phyloP scores from a whole-genome alignment of 306 rosid species.

The Trifolium dubium region DNA sequence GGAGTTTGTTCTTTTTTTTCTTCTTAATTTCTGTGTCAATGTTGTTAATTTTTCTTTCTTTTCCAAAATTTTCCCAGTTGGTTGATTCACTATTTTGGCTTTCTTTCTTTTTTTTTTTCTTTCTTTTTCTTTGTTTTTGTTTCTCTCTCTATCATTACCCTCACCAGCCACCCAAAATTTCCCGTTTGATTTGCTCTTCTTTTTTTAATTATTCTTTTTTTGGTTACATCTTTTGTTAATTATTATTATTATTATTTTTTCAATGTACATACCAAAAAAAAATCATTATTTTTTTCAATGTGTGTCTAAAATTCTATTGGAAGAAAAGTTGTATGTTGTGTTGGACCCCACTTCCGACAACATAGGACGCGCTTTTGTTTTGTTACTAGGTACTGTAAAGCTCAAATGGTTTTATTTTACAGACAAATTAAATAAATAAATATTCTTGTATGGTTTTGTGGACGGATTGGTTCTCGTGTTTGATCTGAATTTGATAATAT shows the following conservation, averaged over 20 bases:
- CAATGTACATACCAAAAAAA: no score
- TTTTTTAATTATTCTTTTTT: background rate
- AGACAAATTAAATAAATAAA: no score
- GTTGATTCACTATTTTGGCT: conserved; percentile 18
- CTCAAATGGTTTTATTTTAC: background rate
- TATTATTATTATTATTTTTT: background rate
- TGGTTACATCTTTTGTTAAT: background rate
- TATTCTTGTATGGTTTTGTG: no score
- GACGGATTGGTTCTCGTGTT: no score
- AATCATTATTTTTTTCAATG: background rate
- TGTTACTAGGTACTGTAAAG: conserved; percentile 21
- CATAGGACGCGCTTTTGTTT: conserved; percentile 39
- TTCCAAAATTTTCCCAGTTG: conserved; percentile 20
- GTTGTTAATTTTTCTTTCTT: conserved; percentile 31
- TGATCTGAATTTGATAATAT: no score
- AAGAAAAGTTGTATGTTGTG: background rate
- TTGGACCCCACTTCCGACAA: conserved; percentile 28
- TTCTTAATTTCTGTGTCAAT: conserved; percentile 23
- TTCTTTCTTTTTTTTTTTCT: no score
- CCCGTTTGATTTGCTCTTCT: conserved; percentile 2
- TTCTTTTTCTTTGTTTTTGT: conserved; percentile 18
- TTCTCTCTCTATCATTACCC: conserved; percentile 56
- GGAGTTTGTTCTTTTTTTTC: conserved; percentile 24
- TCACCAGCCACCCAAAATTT: conserved; percentile 54
- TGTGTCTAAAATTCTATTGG: background rate